phyloP scores from a whole-genome alignment of 495 filamentous ascomycete genomes.

The Pseudomonodictys pantanalensis region DNA sequence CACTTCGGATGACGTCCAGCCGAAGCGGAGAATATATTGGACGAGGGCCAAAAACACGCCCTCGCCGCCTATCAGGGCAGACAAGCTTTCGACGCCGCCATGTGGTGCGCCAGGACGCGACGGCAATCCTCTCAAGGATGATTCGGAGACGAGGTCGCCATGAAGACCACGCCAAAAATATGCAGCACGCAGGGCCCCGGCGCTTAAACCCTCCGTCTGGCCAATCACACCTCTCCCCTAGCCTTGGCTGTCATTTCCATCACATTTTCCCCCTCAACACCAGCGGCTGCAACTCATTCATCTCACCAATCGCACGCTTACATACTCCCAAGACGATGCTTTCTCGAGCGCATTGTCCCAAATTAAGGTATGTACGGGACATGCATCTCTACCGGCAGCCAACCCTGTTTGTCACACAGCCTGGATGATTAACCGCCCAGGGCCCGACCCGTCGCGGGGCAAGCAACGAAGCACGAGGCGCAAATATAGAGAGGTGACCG shows the following conservation, averaged over 20 bases:
- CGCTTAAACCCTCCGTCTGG: background rate
- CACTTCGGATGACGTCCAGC: too few species aligned
- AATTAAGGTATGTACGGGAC: constrained; percentile 3
- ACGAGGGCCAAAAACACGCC: background rate
- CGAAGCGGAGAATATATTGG: too few species aligned
- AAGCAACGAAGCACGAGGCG: background rate
- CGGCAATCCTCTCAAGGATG: background rate
- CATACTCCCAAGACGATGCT: constrained; percentile 1
- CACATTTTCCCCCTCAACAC: constrained; percentile 20
- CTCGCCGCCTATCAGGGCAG: too few species aligned
- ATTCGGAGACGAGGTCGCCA: background rate
- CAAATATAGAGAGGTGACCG: constrained; percentile 34
- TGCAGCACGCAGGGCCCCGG: constrained; percentile 16
- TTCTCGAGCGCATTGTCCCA: constrained; percentile 6
- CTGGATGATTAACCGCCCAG: constrained; percentile 26
- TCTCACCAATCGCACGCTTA: constrained; percentile 9
- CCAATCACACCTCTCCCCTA: constrained; percentile 16
- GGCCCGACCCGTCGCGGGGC: constrained; percentile 25
- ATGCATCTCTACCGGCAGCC: constrained; percentile 10
- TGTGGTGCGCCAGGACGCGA: too few species aligned
- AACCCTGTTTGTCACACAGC: constrained; percentile 13
- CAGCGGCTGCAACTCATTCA: constrained; percentile 16
- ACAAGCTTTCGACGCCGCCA: background rate
- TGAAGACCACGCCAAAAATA: constrained; percentile 27
- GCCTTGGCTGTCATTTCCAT: constrained; percentile 10